These are phyloP conservation scores for Mucor ambiguus DNA, from an alignment of 371 early-diverging fungal genomes.

Conservation along the genomic window DNA sequence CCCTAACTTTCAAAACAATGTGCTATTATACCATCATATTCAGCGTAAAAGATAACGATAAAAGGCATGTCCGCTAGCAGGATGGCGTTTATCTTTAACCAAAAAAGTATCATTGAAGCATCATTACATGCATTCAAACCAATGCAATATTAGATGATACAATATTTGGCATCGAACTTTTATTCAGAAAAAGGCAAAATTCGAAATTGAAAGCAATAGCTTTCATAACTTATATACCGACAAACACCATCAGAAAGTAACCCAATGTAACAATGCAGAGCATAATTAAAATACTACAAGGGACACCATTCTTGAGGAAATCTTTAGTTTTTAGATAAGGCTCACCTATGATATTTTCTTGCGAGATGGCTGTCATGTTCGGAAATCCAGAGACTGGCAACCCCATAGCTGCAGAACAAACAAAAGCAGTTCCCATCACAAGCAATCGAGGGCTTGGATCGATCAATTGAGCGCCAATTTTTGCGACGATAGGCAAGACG, in stretches of 20 bases:
- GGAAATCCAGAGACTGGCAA: constrained; percentile 83
- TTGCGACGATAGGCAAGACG: constrained; percentile 79
- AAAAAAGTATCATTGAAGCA: no score
- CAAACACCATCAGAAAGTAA: constrained; percentile 55
- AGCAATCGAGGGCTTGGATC: constrained; percentile 89
- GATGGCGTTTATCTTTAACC: no score
- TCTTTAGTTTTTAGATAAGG: constrained; percentile 73
- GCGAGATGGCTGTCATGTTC: constrained; percentile 82
- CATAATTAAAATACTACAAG: constrained; percentile 62
- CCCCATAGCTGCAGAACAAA: constrained; percentile 86
- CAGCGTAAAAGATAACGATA: no score
- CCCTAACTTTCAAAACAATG: no score
- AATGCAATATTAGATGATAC: no score
- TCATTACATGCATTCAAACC: no score
- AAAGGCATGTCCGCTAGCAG: no score
- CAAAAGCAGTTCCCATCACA: constrained; percentile 85
- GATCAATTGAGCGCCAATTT: constrained; percentile 72
- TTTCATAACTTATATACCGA: constrained; percentile 41
- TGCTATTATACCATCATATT: no score
- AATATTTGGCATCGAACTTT: no score
- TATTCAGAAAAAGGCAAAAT: no score
- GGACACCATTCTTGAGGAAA: constrained; percentile 71
- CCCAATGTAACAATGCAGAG: constrained; percentile 60
- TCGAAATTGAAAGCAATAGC: no score
- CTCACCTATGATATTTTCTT: constrained; percentile 74